Conservation (phyloP, 495 filamentous ascomycete genomes). For the Aspergillus biplanus region DNA sequence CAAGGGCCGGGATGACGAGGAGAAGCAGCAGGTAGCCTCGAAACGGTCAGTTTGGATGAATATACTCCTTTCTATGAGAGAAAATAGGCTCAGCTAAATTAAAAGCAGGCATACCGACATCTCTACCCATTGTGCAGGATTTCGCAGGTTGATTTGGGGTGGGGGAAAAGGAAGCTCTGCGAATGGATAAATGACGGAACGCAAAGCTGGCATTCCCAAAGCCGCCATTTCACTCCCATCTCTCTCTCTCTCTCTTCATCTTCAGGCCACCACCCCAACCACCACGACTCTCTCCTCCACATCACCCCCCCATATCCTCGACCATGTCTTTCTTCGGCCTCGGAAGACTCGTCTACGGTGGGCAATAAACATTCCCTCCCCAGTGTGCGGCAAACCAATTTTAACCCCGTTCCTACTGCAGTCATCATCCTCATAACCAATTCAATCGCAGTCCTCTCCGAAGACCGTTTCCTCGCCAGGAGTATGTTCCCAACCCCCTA, state of each 20-base stretch:
- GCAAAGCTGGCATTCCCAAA: not conserved
- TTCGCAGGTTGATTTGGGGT: not conserved
- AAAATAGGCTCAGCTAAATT: not conserved
- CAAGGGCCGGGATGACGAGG: slow-evolving; percentile 62
- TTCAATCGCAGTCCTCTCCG: slow-evolving; percentile 91
- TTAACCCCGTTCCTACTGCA: slow-evolving; percentile 35
- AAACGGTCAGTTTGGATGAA: slow-evolving; percentile 5
- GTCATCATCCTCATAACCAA: slow-evolving; percentile 88
- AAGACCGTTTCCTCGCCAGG: slow-evolving; percentile 95
- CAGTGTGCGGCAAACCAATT: not conserved
- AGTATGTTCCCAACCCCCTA: slow-evolving; percentile 56
- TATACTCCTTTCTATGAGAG: not conserved
- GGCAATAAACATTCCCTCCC: slow-evolving; percentile 14
- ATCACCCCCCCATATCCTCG: slow-evolving; percentile 15
- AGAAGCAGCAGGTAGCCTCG: slow-evolving; percentile 42
- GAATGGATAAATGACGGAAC: not conserved
- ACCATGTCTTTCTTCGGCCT: slow-evolving; percentile 72
- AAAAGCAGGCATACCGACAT: slow-evolving; percentile 22
- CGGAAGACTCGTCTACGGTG: slow-evolving; percentile 75
- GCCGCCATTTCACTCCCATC: not conserved
- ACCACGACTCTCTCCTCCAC: slow-evolving; percentile 19
- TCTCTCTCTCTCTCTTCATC: slow-evolving; percentile 8
- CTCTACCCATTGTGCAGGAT: slow-evolving; percentile 23
- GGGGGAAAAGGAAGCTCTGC: not conserved
- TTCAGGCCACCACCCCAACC: slow-evolving; percentile 24